Percentiles rank a stretch among this genome's conserved stretches.
phyloP scores from a whole-genome alignment of 2,329 filamentous ascomycete genomes.

The Colletotrichum navitas region DNA sequence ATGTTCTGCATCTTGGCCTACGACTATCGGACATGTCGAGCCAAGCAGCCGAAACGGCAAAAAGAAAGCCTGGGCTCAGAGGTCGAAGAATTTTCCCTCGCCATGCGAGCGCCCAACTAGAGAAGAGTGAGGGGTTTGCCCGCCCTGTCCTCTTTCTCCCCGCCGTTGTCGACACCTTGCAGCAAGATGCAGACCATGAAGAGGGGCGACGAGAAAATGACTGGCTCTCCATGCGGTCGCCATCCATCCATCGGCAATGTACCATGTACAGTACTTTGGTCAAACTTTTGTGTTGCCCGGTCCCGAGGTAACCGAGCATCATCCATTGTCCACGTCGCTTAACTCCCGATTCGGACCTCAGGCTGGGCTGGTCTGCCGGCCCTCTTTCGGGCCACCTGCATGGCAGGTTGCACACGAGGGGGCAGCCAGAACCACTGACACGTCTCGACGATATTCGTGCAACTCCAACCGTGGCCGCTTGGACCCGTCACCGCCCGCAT shows the following conservation, averaged over 20 bases:
- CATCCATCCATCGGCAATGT: neutral
- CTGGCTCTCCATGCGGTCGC: neutral
- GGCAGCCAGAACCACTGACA: slow-evolving; percentile 26
- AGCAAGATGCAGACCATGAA: slow-evolving; percentile 18
- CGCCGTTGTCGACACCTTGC: slow-evolving; percentile 24
- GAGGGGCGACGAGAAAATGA: slow-evolving; percentile 2
- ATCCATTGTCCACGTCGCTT: slow-evolving; percentile 20
- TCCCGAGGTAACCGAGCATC: slow-evolving; percentile 27
- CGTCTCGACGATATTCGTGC: slow-evolving; percentile 23
- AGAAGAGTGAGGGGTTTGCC: slow-evolving; percentile 11
- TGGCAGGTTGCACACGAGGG: slow-evolving; percentile 22
- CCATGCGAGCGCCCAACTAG: slow-evolving; percentile 8
- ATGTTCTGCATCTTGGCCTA: slow-evolving; percentile 11
- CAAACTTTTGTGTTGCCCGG: slow-evolving; percentile 10
- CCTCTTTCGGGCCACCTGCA: slow-evolving; percentile 35
- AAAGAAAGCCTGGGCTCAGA: slow-evolving; percentile 12
- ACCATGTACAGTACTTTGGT: slow-evolving; percentile 33
- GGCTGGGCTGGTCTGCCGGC: slow-evolving; percentile 17
- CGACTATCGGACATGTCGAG: neutral
- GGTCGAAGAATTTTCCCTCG: slow-evolving; percentile 20
- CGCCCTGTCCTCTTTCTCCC: slow-evolving; percentile 5
- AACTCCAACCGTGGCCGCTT: slow-evolving; percentile 34
- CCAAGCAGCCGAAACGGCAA: slow-evolving; percentile 27
- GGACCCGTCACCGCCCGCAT: slow-evolving; percentile 42
- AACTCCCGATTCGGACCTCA: slow-evolving; percentile 10